Evolutionary conservation across 768 basidiomycete species (phyloP).

Genomic region (Agrocybe chaxingu): DNA sequence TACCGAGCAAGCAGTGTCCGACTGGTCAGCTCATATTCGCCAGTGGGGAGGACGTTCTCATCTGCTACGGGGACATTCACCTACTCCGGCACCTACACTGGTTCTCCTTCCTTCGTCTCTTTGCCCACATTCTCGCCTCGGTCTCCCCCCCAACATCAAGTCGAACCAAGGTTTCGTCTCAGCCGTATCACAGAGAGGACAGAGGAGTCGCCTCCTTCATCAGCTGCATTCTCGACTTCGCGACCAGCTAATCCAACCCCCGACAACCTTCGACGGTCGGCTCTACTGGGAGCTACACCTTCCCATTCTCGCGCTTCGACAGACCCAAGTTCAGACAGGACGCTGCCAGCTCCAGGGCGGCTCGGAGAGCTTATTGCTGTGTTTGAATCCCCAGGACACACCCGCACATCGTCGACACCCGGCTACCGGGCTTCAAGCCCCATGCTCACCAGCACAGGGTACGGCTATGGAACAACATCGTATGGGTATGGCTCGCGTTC

Average conservation of each 20-base stretch:
- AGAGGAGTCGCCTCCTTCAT: conserved; percentile 65
- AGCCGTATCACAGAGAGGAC: conserved; percentile 80
- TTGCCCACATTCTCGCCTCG: conserved; percentile 37
- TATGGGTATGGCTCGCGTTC: conserved; percentile 39
- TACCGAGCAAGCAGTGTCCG: conserved; percentile 60
- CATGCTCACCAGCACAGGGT: conserved; percentile 27
- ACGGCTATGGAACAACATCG: conserved; percentile 27
- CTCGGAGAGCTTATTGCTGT: conserved; percentile 72
- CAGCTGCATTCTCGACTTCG: conserved; percentile 34
- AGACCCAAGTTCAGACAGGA: conserved; percentile 47
- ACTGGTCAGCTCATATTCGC: conserved; percentile 51
- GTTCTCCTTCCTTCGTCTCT: conserved; percentile 45
- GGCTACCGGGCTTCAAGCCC: conserved; percentile 38
- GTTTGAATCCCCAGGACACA: conserved; percentile 55
- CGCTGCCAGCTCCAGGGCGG: conserved; percentile 50
- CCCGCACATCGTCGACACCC: conserved; percentile 53
- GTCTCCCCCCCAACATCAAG: conserved; percentile 28
- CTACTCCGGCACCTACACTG: conserved; percentile 38
- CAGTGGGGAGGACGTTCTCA: conserved; percentile 33
- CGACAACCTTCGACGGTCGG: conserved; percentile 46
- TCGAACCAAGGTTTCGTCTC: conserved; percentile 44
- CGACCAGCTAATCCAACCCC: conserved; percentile 39
- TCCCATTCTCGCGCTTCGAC: conserved; percentile 58
- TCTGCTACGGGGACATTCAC: conserved; percentile 39
- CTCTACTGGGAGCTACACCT: conserved; percentile 32